These are phyloP conservation scores for Venturia pyrina DNA, from an alignment of 2,329 filamentous ascomycete genomes.

Conservation along the genomic window DNA sequence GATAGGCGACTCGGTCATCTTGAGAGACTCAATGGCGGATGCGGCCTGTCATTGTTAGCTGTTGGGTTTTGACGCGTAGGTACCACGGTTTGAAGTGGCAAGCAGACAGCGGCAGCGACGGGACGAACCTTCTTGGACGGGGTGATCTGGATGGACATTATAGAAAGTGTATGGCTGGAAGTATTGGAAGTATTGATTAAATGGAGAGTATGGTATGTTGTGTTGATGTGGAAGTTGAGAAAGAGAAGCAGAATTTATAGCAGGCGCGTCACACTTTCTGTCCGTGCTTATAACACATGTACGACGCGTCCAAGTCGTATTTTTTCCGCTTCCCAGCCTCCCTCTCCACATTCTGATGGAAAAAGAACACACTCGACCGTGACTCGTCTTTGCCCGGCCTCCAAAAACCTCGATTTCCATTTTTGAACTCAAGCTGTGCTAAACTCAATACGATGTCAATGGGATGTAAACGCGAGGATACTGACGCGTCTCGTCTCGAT, in stretches of 20 bases:
- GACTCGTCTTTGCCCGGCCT: too few relatives aligned
- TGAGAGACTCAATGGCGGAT: conserved; percentile 75
- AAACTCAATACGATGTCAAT: too few relatives aligned
- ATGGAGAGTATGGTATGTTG: neutral
- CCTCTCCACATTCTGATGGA: neutral
- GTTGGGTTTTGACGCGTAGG: conserved; percentile 30
- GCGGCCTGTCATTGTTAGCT: conserved; percentile 53
- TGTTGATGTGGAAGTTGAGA: neutral
- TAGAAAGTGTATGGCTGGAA: neutral
- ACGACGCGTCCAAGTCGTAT: neutral
- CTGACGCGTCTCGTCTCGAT: neutral
- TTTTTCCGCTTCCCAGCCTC: neutral
- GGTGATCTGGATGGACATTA: conserved; percentile 70
- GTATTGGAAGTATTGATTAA: neutral
- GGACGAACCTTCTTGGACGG: conserved; percentile 60
- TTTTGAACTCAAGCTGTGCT: too few relatives aligned
- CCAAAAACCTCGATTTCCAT: too few relatives aligned
- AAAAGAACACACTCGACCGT: too few relatives aligned
- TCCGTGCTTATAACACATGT: neutral
- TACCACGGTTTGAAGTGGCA: conserved; percentile 28
- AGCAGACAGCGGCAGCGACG: conserved; percentile 17
- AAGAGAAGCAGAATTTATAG: neutral
- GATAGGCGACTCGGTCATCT: conserved; percentile 76
- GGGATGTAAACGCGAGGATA: neutral
- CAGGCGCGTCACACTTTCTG: neutral